These are phyloP conservation scores for Fusarium stilboides DNA, from an alignment of 2,329 filamentous ascomycete genomes.

Conservation along the genomic window DNA sequence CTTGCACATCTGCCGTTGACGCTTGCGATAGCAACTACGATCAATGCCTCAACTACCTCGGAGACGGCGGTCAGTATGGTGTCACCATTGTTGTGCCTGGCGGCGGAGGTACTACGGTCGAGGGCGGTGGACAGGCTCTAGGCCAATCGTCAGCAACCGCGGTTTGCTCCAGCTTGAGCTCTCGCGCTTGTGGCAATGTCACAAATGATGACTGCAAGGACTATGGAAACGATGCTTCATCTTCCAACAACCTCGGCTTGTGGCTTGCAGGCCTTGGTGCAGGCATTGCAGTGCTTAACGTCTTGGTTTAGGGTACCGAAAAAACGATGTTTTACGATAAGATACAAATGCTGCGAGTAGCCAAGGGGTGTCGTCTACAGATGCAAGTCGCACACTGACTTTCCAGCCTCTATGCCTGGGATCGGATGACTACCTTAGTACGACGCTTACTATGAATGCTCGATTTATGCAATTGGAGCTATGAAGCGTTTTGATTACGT, in stretches of 20 bases:
- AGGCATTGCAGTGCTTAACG: slow-evolving; percentile 29
- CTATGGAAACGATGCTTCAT: slow-evolving; percentile 40
- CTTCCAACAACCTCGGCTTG: slow-evolving; percentile 17
- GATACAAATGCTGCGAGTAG: background rate
- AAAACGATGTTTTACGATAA: background rate
- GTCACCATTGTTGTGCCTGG: slow-evolving; percentile 72
- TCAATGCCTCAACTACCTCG: slow-evolving; percentile 67
- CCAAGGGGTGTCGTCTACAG: background rate
- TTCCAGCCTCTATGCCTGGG: background rate
- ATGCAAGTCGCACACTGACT: background rate
- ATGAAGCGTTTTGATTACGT: slow-evolving; percentile 27
- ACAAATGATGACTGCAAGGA: slow-evolving; percentile 58
- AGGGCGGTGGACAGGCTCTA: slow-evolving; percentile 58
- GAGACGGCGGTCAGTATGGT: slow-evolving; percentile 59
- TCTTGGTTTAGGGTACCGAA: slow-evolving; percentile 22
- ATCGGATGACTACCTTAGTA: slow-evolving; percentile 5
- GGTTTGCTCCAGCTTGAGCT: slow-evolving; percentile 70
- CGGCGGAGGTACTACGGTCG: slow-evolving; percentile 67
- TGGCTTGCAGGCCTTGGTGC: slow-evolving; percentile 32
- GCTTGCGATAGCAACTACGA: slow-evolving; percentile 70
- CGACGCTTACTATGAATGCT: slow-evolving; percentile 24
- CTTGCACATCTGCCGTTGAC: slow-evolving; percentile 66
- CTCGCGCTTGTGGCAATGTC: slow-evolving; percentile 65
- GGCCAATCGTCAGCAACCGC: slow-evolving; percentile 64
- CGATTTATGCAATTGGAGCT: slow-evolving; percentile 3